A percentile compares a stretch with the other conserved stretches of the same genome.
Conservation (phyloP, 345 rosid genomes). For the Leavenworthia alabamica region DNA sequence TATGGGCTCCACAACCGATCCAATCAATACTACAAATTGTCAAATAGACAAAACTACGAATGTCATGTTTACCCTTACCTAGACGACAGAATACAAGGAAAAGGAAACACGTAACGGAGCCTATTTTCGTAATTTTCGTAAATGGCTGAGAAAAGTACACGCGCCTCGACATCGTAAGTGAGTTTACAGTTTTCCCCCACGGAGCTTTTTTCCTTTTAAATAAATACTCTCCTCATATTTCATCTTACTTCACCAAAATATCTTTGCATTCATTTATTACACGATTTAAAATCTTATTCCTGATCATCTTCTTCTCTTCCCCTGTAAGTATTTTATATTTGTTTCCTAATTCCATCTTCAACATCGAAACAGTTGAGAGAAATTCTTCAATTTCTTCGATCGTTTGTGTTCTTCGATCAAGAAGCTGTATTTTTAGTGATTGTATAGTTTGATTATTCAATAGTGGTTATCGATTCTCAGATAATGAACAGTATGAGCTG, state of each 20-base stretch:
- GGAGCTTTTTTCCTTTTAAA: background rate
- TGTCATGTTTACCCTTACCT: slow-evolving; percentile 3
- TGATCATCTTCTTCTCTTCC: background rate
- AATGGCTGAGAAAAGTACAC: slow-evolving; percentile 10
- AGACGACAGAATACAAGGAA: background rate
- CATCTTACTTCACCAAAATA: slow-evolving; percentile 8
- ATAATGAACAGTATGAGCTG: slow-evolving; percentile 44
- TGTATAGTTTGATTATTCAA: slow-evolving; percentile 7
- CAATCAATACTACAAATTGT: slow-evolving; percentile 24
- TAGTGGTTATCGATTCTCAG: background rate
- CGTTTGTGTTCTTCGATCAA: slow-evolving; percentile 8
- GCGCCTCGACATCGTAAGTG: slow-evolving; percentile 32
- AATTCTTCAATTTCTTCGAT: background rate
- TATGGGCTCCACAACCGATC: slow-evolving; percentile 32
- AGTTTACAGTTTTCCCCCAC: slow-evolving; percentile 5
- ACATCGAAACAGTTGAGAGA: background rate
- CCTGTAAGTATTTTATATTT: background rate
- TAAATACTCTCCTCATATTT: background rate
- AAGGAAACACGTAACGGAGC: background rate
- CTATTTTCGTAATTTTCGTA: background rate
- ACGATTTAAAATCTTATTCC: background rate
- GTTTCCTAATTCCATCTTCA: background rate
- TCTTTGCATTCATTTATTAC: background rate
- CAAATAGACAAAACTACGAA: background rate
- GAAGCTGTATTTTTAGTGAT: background rate